A percentile compares a stretch with the other conserved stretches of the same genome.
Conservation (phyloP, 2,329 filamentous ascomycete genomes). For the Colletotrichum salicis region DNA sequence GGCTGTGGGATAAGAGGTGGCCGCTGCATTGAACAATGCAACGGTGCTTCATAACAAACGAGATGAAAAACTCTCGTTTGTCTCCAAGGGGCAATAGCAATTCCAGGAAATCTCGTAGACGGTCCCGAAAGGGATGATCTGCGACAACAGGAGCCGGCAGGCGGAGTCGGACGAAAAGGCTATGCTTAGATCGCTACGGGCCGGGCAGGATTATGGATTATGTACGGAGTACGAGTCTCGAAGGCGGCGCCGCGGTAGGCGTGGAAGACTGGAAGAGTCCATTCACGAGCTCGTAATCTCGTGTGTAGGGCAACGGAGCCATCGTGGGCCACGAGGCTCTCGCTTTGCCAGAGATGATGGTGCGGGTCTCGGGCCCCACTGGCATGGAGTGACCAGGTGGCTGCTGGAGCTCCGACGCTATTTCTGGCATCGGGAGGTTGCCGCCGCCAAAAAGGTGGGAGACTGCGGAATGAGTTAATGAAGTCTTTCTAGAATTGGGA, state of each 20-base stretch:
- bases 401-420: conserved; percentile 18
- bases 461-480: conserved; percentile 4
- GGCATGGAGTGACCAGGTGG: conserved; percentile 1
- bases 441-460: conserved; percentile 20
- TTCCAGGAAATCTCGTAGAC: conserved; percentile 17
- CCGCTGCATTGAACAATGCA: conserved; percentile 22
- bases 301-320: conserved; percentile 23
- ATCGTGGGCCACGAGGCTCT: conserved; percentile 24
- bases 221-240: conserved; percentile 2
- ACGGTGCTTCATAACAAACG: conserved; percentile 17
- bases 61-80: conserved; percentile 22
- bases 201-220: not conserved
- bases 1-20: conserved; percentile 17
- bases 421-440: conserved; percentile 29
- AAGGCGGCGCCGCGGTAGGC: not conserved
- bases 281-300: conserved; percentile 20
- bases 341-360: conserved; percentile 2
- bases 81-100: conserved; percentile 23
- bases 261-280: conserved; percentile 1
- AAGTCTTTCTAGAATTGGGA: conserved; percentile 21
- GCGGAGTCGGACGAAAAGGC: conserved; percentile 25
- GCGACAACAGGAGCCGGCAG: conserved; percentile 25
- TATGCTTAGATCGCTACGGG: conserved; percentile 7
- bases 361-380: conserved; percentile 14
- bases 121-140: conserved; percentile 30